Conservation (phyloP, 1,284 basidiomycete species). For the Trametes polyzona region DNA sequence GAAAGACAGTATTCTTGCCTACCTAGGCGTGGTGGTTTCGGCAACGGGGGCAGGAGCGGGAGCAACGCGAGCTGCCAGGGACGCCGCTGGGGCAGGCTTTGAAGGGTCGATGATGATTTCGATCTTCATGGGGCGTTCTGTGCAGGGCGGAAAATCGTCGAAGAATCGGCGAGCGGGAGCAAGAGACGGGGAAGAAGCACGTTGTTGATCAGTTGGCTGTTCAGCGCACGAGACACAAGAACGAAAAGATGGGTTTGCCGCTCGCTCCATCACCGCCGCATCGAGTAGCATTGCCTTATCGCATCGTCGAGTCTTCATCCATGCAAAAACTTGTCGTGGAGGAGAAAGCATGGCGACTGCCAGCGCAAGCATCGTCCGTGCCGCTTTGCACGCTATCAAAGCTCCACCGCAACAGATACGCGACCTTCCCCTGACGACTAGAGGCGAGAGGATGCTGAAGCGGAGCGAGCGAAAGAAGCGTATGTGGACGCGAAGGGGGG, state of each 20-base stretch:
- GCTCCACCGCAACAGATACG: conserved; percentile 1
- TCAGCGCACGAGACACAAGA: conserved; percentile 51
- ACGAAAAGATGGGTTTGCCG: conserved; percentile 42
- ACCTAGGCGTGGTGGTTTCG: conserved; percentile 49
- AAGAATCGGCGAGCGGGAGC: conserved; percentile 17
- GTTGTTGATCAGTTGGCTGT: conserved; percentile 63
- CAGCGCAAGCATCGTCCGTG: conserved; percentile 1
- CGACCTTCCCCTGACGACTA: conserved; percentile 5
- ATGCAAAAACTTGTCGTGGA: conserved; percentile 9
- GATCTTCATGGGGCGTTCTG: conserved; percentile 98
- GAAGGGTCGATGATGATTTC: conserved; percentile 95
- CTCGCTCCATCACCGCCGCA: conserved; percentile 19
- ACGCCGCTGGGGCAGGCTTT: conserved; percentile 59
- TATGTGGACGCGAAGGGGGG: conserved; percentile 28
- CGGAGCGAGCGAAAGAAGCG: conserved; percentile 24
- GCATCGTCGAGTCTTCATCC: conserved; percentile 26
- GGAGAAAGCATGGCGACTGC: conserved; percentile 12
- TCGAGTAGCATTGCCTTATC: no score
- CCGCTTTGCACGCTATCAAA: conserved; percentile 1
- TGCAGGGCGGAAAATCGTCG: conserved; percentile 29
- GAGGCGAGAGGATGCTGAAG: conserved; percentile 6
- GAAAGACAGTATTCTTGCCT: background rate
- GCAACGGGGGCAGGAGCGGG: conserved; percentile 52
- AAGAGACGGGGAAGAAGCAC: conserved; percentile 31
- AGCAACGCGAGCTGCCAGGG: conserved; percentile 73